These are phyloP conservation scores for Metarhizium robertsii DNA, from an alignment of 2,329 filamentous ascomycete species.

Conservation along the genomic window DNA sequence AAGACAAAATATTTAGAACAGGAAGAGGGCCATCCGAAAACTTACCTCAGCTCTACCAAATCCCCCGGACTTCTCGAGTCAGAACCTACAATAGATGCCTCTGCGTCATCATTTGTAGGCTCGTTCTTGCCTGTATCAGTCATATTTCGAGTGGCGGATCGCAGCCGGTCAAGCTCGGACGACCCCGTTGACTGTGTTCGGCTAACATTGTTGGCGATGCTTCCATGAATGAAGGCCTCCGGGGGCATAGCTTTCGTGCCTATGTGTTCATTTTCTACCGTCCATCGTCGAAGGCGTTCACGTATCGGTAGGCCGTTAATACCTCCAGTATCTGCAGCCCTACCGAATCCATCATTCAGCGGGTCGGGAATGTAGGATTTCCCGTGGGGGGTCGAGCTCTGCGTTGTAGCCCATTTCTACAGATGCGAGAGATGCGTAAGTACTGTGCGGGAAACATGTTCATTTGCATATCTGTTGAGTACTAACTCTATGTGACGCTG, in stretches of 20 bases:
- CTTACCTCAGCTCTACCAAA: conserved; percentile 38
- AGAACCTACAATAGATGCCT: conserved; percentile 15
- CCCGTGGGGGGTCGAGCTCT: background rate
- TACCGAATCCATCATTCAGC: background rate
- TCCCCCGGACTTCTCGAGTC: conserved; percentile 32
- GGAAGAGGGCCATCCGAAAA: background rate
- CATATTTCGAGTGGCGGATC: conserved; percentile 13
- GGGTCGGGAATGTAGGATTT: background rate
- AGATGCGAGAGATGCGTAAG: background rate
- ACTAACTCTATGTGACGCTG: conserved; percentile 3
- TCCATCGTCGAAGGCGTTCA: conserved; percentile 32
- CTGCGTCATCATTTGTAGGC: conserved; percentile 18
- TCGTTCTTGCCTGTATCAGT: conserved; percentile 15
- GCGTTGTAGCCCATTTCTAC: conserved; percentile 11
- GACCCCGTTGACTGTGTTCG: conserved; percentile 24
- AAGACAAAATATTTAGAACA: conserved; percentile 2
- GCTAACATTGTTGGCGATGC: conserved; percentile 21
- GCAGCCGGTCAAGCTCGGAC: conserved; percentile 21
- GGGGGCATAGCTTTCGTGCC: conserved; percentile 12
- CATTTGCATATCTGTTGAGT: background rate
- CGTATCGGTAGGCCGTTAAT: conserved; percentile 23
- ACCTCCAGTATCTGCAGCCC: background rate
- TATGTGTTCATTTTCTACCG: conserved; percentile 23
- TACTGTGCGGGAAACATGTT: background rate
- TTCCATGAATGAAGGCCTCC: conserved; percentile 17